Conservation (phyloP, 805 yeast genomes). For the Novakomyces olei region DNA sequence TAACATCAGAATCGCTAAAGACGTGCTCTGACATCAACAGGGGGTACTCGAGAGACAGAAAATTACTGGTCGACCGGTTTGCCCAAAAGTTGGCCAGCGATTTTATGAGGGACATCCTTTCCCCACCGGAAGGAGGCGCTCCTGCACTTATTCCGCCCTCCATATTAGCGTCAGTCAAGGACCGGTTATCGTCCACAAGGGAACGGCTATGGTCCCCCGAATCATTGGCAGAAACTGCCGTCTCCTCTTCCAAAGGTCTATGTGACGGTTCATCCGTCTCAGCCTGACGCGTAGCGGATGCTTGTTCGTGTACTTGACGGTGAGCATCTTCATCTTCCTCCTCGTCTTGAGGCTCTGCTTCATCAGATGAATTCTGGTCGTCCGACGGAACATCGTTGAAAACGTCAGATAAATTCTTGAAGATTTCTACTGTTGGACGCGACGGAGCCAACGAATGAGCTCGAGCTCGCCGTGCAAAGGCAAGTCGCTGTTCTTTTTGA, state of each 20-base stretch:
- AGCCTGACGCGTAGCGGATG: too few relatives aligned
- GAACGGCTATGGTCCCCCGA: too few relatives aligned
- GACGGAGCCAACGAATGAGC: constrained; percentile 53
- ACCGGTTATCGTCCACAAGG: too few relatives aligned
- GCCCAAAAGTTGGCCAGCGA: constrained; percentile 89
- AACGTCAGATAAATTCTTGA: constrained; percentile 71
- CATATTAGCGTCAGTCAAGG: too few relatives aligned
- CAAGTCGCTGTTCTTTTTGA: constrained; percentile 46
- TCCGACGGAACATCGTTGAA: constrained; percentile 32
- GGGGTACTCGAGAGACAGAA: constrained; percentile 84
- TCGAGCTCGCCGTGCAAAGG: constrained; percentile 24
- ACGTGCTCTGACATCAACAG: constrained; percentile 62
- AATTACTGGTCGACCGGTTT: constrained; percentile 79
- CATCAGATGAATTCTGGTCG: constrained; percentile 13
- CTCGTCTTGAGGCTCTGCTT: not conserved
- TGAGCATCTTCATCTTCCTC: too few relatives aligned
- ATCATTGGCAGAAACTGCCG: too few relatives aligned
- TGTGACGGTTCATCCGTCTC: too few relatives aligned
- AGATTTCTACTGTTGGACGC: constrained; percentile 77
- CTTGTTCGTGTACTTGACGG: too few relatives aligned
- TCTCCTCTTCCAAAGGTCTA: too few relatives aligned
- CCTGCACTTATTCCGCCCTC: too few relatives aligned
- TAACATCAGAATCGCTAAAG: constrained; percentile 80
- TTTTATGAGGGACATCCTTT: constrained; percentile 56
- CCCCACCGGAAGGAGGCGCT: too few relatives aligned